These are phyloP conservation scores for Penicillium pancosmium DNA, from an alignment of 495 filamentous ascomycete genomes.

Conservation along the genomic window DNA sequence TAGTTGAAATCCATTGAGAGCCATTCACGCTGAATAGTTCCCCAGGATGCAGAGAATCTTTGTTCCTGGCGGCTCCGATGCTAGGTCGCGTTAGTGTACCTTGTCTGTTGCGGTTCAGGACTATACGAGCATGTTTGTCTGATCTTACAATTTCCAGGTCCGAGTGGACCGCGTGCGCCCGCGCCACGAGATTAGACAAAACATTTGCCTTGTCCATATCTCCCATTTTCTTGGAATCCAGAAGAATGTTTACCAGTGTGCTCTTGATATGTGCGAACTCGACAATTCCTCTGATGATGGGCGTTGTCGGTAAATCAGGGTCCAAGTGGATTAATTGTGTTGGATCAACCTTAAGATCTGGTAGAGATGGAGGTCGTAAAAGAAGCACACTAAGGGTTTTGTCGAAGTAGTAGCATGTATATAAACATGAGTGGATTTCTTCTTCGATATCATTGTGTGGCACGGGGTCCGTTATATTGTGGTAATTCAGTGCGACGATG, in stretches of 20 bases:
- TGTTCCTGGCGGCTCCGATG: constrained; percentile 25
- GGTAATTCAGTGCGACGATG: constrained; percentile 34
- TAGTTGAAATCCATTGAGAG: constrained; percentile 36
- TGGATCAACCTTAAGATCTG: constrained; percentile 31
- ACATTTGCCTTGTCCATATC: constrained; percentile 26
- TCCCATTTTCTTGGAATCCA: constrained; percentile 22
- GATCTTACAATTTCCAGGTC: constrained; percentile 24
- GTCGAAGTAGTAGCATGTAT: constrained; percentile 39
- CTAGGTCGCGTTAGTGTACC: constrained; percentile 6
- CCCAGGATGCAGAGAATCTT: constrained; percentile 21
- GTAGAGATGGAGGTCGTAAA: constrained; percentile 36
- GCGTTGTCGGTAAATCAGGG: constrained; percentile 25
- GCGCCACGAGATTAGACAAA: constrained; percentile 26
- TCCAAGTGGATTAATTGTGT: constrained; percentile 26
- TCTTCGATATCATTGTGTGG: constrained; percentile 26
- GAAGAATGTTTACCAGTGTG: constrained; percentile 19
- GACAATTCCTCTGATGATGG: constrained; percentile 29
- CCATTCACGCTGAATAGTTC: constrained; percentile 27
- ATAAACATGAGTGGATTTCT: constrained; percentile 31
- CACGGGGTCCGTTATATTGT: constrained; percentile 24
- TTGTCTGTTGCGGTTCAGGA: not conserved
- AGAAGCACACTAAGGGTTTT: constrained; percentile 40
- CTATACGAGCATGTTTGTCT: not conserved
- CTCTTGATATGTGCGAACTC: constrained; percentile 30
- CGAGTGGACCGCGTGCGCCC: constrained; percentile 22